Evolutionary conservation across 1,284 basidiomycete genomes (phyloP), one percentile per base, ranked within the genome.

Genomic region (Heterobasidion parviporum): DNA sequence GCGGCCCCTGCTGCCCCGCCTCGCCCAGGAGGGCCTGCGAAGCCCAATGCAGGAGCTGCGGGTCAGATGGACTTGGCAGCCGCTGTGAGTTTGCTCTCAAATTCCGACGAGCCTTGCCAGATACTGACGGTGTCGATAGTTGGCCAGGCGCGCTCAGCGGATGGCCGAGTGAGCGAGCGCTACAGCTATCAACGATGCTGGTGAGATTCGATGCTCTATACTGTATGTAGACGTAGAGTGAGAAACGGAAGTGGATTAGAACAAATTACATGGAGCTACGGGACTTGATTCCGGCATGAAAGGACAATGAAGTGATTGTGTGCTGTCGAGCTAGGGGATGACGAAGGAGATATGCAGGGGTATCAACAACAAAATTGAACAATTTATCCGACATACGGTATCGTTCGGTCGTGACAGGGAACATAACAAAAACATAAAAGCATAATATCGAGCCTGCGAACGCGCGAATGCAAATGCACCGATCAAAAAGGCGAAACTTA

Each of bases 61-160:
- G 85, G 90, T 26, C 90, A 93, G 67, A 65, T 92, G 71, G 92
- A 93, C 72, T 72, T 94, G 61, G 90, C 91, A 59, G 89, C 91
- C 61, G 82, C 78, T 53, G 87, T 89, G 63, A 73, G 85, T 77
- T 6, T 44, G 52, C 36, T 57, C 49, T 16, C n/a, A 4, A 38
- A 4, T 53, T 53, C 18, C 46, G 34, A 56, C 51, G 33, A 53
- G 67, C 44, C 62, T 43, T 34, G 34, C 50, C 48, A 6, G 50
- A 18, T 56, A 63, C 34, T 32, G 36, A 59, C 55, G 41, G n/a
- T 10, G 35, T 50, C 54, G 53, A 6, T 52, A 89, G 87, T 68
- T 89, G 59, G 86, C 87, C 10, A 87, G 75, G 65, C 80, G 87
- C 18, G 87, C 87, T 2, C 86, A 89, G 66, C 77, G 72, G 61